Percentiles rank a stretch among this genome's conserved stretches.
Conservation (phyloP, 495 filamentous ascomycete genomes). For the Poronia punctata region DNA sequence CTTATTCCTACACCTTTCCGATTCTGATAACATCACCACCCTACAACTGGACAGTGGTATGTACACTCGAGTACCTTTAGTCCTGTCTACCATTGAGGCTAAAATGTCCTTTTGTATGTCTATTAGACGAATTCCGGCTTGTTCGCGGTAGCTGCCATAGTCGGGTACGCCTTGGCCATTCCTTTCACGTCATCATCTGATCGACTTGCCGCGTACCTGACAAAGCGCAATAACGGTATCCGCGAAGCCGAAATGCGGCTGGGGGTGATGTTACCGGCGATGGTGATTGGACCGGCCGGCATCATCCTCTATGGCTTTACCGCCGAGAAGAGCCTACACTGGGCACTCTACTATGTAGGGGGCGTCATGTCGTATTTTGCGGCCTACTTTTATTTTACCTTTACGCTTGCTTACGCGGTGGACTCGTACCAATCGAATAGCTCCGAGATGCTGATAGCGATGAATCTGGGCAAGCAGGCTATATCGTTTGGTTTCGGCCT, state of each 20-base stretch:
- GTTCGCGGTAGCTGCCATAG: constrained; percentile 44
- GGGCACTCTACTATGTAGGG: constrained; percentile 50
- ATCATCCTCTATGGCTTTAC: constrained; percentile 51
- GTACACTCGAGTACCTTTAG: no score
- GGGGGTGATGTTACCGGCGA: constrained; percentile 46
- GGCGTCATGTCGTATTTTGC: constrained; percentile 46
- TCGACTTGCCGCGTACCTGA: constrained; percentile 48
- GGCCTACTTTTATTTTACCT: constrained; percentile 52
- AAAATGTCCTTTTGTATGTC: background rate
- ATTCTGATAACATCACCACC: constrained; percentile 47
- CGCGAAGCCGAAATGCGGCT: constrained; percentile 59
- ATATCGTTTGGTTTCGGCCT: constrained; percentile 57
- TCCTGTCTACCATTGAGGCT: background rate
- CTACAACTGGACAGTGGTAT: constrained; percentile 47
- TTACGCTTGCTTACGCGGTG: constrained; percentile 54
- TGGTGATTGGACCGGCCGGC: constrained; percentile 48
- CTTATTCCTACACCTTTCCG: constrained; percentile 56
- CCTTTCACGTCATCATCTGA: constrained; percentile 52
- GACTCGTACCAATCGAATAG: constrained; percentile 53
- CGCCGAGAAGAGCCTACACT: constrained; percentile 46
- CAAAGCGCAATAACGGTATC: constrained; percentile 47
- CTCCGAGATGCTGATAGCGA: constrained; percentile 59
- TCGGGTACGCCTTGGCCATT: constrained; percentile 48
- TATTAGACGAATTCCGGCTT: constrained; percentile 46
- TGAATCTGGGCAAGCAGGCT: constrained; percentile 62